Base-by-base conservation (phyloP, 495 filamentous ascomycete species). In the Penicillium cinerascens region DNA sequence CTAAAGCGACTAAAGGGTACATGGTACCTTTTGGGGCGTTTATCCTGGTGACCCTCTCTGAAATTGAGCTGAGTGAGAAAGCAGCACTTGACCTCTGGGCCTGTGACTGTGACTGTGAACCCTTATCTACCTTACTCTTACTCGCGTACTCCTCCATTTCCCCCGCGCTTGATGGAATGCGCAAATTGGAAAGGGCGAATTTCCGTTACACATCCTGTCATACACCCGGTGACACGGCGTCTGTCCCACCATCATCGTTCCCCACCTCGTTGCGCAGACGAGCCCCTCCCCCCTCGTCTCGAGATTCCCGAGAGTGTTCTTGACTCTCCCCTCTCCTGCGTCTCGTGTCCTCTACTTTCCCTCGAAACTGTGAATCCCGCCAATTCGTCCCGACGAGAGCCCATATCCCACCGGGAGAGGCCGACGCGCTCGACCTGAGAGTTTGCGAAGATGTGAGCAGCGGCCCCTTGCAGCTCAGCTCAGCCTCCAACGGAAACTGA, bases 381-480 rank as follows among this genome's bases (percentile, higher is more conserved):
- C 42, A 44, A 17, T 53, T 40, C 26, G 22, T 38, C 21, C 36
- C 41, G 50, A 36, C 42, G 39, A 38, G 22, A 39, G 29, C 36
- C 36, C 8, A 23, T 13, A 39, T 18, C 25, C 11, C 36, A 40
- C 23, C n/a, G 38, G 20, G 27, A 22, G 41, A 49, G 22, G n/a
- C 22, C 22, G 21, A 48, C 16, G 51, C 36, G 52, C 55, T 59
- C 60, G 60, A 55, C 40, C 22, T 42, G 51, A 56, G 56, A 51
- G 47, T 48, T 45, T 52, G 49, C 50, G 53, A 71, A 64, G 38
- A 73, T 73, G 70, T 73, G 61, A 55, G 68, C 64, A 47, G 6
- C 36, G n/a, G 20, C 13, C 36, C 33, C 46, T 44, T 43, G 41
- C 41, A 38, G 29, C 23, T 39, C 41, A 38, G 29, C 23, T 39